These are phyloP conservation scores for Prunella vulgaris DNA, from an alignment of 257 asterid genomes.

Conservation along the genomic window DNA sequence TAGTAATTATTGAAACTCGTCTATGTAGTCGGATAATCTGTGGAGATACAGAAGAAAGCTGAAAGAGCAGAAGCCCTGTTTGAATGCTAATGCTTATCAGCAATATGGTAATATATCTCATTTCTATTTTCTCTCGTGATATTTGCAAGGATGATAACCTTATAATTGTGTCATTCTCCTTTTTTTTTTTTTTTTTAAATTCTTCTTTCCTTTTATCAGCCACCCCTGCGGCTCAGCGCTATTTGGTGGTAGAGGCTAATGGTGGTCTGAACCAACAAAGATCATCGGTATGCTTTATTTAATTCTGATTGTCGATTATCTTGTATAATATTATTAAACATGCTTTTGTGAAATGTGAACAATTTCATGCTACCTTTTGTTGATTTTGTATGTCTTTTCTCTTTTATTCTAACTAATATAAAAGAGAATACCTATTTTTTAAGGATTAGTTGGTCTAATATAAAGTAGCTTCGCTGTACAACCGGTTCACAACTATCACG, in stretches of 20 bases:
- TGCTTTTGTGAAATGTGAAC: not conserved
- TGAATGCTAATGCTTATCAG: slow-evolving; percentile 31
- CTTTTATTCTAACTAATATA: not conserved
- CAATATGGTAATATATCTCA: slow-evolving; percentile 29
- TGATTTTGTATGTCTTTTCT: not conserved
- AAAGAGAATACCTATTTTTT: not conserved
- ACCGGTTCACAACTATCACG: not conserved
- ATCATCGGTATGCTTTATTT: slow-evolving; percentile 56
- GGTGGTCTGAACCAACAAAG: slow-evolving; percentile 95
- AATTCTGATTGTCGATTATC: not conserved
- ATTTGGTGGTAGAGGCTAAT: slow-evolving; percentile 74
- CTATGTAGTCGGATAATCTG: slow-evolving; percentile 55
- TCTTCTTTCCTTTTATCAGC: slow-evolving; percentile 26
- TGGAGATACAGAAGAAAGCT: slow-evolving; percentile 80
- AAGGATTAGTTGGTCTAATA: not conserved
- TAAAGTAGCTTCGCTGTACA: not conserved
- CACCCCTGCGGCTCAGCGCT: slow-evolving; percentile 32
- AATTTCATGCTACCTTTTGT: too few species aligned
- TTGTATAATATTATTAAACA: not conserved
- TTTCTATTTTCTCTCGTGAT: not conserved
- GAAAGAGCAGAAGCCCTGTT: slow-evolving; percentile 57
- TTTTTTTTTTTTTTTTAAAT: not conserved
- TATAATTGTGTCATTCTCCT: slow-evolving; percentile 1
- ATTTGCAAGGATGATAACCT: not conserved
- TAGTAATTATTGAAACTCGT: slow-evolving; percentile 12